Evolutionary conservation across 2,329 filamentous ascomycete genomes (phyloP).

Genomic region (Pseudogymnoascus sp.): DNA sequence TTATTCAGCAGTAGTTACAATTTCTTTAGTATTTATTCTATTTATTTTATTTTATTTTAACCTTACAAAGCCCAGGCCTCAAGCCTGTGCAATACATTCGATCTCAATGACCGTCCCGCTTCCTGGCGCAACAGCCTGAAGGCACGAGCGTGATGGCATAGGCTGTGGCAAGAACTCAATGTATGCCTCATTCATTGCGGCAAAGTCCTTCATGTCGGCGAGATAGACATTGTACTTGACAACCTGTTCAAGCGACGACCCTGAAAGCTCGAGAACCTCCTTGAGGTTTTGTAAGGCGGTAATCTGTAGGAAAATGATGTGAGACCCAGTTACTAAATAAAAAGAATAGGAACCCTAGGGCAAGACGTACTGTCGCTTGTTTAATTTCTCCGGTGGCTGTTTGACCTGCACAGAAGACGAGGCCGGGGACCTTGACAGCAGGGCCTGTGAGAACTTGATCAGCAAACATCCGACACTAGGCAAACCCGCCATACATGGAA

Average conservation of each 20-base stretch:
- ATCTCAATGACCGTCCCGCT: conserved; percentile 36
- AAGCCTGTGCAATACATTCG: conserved; percentile 36
- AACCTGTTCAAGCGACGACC: conserved; percentile 24
- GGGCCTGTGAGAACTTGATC: conserved; percentile 25
- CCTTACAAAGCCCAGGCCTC: conserved; percentile 3
- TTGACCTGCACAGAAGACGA: conserved; percentile 39
- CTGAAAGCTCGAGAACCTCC: conserved; percentile 24
- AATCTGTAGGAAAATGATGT: conserved; percentile 15
- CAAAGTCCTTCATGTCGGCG: conserved; percentile 25
- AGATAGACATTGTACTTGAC: conserved; percentile 27
- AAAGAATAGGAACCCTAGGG: conserved; percentile 5
- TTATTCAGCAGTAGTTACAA: neutral
- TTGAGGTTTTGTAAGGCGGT: conserved; percentile 26
- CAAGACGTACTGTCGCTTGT: conserved; percentile 34
- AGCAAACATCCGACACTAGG: neutral
- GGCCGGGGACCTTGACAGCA: conserved; percentile 36
- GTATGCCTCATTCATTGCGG: conserved; percentile 29
- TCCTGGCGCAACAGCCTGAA: conserved; percentile 33
- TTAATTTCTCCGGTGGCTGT: conserved; percentile 42
- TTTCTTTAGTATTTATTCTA: neutral
- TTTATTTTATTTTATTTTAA: neutral
- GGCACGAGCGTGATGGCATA: conserved; percentile 35
- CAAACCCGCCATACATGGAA: neutral
- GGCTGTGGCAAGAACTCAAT: conserved; percentile 38
- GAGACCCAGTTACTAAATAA: neutral